Conservation (phyloP, 306 rosid species). For the Ochetophila trinervis region DNA sequence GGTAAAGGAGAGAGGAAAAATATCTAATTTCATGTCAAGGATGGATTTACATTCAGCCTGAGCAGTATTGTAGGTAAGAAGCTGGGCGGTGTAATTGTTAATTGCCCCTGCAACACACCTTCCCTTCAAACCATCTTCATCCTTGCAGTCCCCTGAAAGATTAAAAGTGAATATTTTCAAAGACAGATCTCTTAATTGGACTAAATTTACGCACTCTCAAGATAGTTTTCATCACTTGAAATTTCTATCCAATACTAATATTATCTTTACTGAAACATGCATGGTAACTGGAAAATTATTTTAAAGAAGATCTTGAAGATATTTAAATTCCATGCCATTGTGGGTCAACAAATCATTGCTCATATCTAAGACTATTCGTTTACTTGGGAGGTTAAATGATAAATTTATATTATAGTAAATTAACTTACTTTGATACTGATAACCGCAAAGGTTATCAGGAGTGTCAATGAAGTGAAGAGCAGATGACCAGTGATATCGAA, state of each 20-base stretch:
- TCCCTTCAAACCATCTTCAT: conserved; percentile 41
- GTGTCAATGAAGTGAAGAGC: conserved; percentile 74
- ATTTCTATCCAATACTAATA: no score
- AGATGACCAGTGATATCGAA: conserved; percentile 63
- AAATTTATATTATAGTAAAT: not conserved
- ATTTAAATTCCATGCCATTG: no score
- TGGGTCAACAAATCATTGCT: no score
- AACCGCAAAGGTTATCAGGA: conserved; percentile 61
- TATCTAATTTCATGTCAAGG: not conserved
- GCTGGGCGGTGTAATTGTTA: conserved; percentile 74
- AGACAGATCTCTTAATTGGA: no score
- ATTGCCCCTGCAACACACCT: conserved; percentile 76
- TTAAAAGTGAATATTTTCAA: not conserved
- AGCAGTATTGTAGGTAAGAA: conserved; percentile 34
- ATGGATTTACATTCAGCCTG: conserved; percentile 37
- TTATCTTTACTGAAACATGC: no score
- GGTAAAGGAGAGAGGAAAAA: not conserved
- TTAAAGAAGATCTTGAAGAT: no score
- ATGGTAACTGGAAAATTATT: no score
- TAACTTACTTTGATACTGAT: conserved; percentile 44
- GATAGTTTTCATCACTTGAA: no score
- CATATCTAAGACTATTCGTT: no score
- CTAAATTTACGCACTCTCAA: no score
- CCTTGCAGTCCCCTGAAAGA: conserved; percentile 77
- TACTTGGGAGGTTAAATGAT: no score